Evolutionary conservation across 1,139 yeast genomes (phyloP).

Genomic region (Yamadazyma dendronema): DNA sequence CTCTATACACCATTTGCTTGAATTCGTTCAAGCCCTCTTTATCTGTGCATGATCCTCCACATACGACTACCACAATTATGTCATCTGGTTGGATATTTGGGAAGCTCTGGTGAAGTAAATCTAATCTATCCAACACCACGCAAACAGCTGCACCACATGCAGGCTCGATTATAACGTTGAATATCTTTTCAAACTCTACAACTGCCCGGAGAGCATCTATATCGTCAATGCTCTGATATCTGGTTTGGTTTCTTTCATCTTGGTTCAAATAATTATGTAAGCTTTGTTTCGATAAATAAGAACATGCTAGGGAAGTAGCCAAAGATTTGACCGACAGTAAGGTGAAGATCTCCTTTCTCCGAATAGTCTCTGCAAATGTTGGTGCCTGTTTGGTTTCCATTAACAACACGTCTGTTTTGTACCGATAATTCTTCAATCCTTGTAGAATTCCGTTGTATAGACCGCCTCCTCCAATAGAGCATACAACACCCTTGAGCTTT

Average conservation of each 20-base stretch:
- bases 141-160: slow-evolving; percentile 44
- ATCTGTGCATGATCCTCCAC: slow-evolving; percentile 39
- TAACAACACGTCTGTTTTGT: slow-evolving; percentile 26
- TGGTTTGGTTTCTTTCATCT: slow-evolving; percentile 14
- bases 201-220: slow-evolving; percentile 33
- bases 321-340: slow-evolving; percentile 30
- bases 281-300: slow-evolving; percentile 32
- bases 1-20: slow-evolving; percentile 14
- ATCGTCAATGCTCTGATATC: slow-evolving; percentile 33
- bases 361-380: slow-evolving; percentile 32
- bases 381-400: slow-evolving; percentile 43
- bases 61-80: slow-evolving; percentile 34
- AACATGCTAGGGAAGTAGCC: slow-evolving; percentile 43
- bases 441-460: slow-evolving; percentile 37
- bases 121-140: slow-evolving; percentile 23
- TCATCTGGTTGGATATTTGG: slow-evolving; percentile 27
- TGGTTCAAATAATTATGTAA: slow-evolving; percentile 24
- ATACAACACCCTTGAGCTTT: slow-evolving; percentile 34
- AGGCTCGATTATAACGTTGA: slow-evolving; percentile 33
- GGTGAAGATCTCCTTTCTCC: slow-evolving; percentile 25
- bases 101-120: slow-evolving; percentile 22
- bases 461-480: slow-evolving; percentile 47
- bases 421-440: slow-evolving; percentile 25
- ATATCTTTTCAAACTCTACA: slow-evolving; percentile 24
- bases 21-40: slow-evolving; percentile 20